A percentile compares a stretch with the other conserved stretches of the same genome.
Conservation (phyloP, 768 basidiomycete genomes). For the Termitomyces heimii region DNA sequence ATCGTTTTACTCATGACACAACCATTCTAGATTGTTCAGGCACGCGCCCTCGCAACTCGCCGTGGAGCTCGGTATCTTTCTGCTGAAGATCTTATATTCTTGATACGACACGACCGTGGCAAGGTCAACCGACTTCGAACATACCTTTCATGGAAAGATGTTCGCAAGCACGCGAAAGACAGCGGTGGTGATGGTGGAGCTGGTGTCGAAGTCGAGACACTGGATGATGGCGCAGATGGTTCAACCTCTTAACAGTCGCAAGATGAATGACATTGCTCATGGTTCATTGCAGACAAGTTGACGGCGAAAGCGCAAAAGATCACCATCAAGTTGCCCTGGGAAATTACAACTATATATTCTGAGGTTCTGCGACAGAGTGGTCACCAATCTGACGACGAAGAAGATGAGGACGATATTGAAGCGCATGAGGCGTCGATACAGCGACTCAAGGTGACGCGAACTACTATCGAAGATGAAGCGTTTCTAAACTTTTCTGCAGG, state of each 20-base stretch:
- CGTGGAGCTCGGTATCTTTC: slow-evolving; percentile 83
- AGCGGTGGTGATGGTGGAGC: slow-evolving; percentile 76
- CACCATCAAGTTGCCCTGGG: slow-evolving; percentile 95
- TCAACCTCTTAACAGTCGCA: slow-evolving; percentile 10
- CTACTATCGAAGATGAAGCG: background rate
- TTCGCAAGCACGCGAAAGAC: slow-evolving; percentile 92
- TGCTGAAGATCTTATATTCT: slow-evolving; percentile 93
- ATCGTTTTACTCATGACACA: background rate
- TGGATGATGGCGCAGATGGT: slow-evolving; percentile 85
- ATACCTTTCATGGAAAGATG: slow-evolving; percentile 96
- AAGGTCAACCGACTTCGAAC: slow-evolving; percentile 92
- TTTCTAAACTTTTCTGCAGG: slow-evolving; percentile 34
- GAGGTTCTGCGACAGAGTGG: slow-evolving; percentile 74
- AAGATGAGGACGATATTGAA: slow-evolving; percentile 94
- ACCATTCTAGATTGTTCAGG: slow-evolving; percentile 71
- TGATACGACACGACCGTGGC: slow-evolving; percentile 89
- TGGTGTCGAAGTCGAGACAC: slow-evolving; percentile 74
- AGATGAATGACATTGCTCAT: background rate
- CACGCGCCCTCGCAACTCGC: slow-evolving; percentile 74
- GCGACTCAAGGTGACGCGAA: slow-evolving; percentile 56
- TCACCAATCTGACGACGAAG: slow-evolving; percentile 89
- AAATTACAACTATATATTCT: slow-evolving; percentile 85
- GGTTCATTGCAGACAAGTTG: slow-evolving; percentile 55
- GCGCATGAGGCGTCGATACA: slow-evolving; percentile 93
- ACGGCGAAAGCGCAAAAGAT: slow-evolving; percentile 86